phyloP scores from a whole-genome alignment of 192 early-diverging fungal species.

The Endogone sp. region DNA sequence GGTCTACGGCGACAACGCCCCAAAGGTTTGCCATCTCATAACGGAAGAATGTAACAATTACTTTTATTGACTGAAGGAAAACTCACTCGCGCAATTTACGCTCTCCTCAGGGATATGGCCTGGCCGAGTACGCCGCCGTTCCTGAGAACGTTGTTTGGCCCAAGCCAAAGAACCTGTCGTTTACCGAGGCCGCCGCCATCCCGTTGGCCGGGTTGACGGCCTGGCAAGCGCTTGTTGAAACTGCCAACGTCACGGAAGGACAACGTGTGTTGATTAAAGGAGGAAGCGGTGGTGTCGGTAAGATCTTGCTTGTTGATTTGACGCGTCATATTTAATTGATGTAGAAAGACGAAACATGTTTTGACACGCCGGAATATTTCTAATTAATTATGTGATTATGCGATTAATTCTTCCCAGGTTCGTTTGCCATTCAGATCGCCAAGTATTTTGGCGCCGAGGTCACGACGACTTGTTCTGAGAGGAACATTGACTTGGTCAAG shows the following conservation, averaged over 20 bases:
- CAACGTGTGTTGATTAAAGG: constrained; percentile 35
- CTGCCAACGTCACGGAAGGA: constrained; percentile 8
- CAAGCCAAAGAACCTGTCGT: constrained; percentile 34
- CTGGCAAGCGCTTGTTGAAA: constrained; percentile 29
- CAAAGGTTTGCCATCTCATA: too few relatives aligned
- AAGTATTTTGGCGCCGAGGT: constrained; percentile 34
- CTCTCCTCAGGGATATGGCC: constrained; percentile 12
- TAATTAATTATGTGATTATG: too few relatives aligned
- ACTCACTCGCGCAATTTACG: too few relatives aligned
- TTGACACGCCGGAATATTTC: too few relatives aligned
- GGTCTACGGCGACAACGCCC: constrained; percentile 36
- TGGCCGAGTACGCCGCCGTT: constrained; percentile 26
- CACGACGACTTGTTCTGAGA: constrained; percentile 37
- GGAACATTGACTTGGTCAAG: constrained; percentile 30
- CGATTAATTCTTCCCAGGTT: too few relatives aligned
- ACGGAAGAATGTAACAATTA: too few relatives aligned
- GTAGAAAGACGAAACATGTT: too few relatives aligned
- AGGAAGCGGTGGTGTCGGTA: constrained; percentile 51
- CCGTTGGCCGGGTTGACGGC: constrained; percentile 55
- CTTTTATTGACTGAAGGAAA: too few relatives aligned
- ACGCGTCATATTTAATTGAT: too few relatives aligned
- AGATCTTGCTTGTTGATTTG: too few relatives aligned
- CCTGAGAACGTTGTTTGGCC: constrained; percentile 20
- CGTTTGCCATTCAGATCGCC: constrained; percentile 42
- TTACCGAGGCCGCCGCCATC: constrained; percentile 35